These are phyloP conservation scores for Vitis labrusca DNA, from an alignment of 164 flowering plant species.

Conservation along the genomic window DNA sequence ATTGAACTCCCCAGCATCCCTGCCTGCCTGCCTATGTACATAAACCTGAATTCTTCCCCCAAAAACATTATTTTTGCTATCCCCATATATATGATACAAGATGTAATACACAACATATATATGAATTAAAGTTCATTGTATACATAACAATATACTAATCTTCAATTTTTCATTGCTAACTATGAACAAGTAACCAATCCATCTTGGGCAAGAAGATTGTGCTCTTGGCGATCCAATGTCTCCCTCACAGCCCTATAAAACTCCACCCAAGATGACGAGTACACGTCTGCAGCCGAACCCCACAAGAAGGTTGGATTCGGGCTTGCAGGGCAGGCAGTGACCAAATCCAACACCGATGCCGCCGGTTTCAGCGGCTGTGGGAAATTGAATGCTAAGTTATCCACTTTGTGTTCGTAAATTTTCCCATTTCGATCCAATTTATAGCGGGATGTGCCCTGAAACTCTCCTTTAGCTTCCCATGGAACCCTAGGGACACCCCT, in stretches of 20 bases:
- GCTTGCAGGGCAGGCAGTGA: slow-evolving; percentile 74
- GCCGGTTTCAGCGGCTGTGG: slow-evolving; percentile 67
- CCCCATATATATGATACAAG: slow-evolving; percentile 20
- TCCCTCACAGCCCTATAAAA: slow-evolving; percentile 68
- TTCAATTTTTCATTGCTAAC: slow-evolving; percentile 5
- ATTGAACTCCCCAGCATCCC: slow-evolving; percentile 13
- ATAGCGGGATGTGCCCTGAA: slow-evolving; percentile 89
- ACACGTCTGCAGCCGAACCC: slow-evolving; percentile 35
- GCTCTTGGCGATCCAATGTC: slow-evolving; percentile 51
- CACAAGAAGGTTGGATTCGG: slow-evolving; percentile 86
- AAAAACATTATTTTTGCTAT: slow-evolving; percentile 13
- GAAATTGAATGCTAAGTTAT: slow-evolving; percentile 80
- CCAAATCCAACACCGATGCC: slow-evolving; percentile 79
- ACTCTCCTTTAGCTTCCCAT: slow-evolving; percentile 85
- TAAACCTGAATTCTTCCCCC: slow-evolving; percentile 6
- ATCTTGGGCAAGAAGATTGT: slow-evolving; percentile 39
- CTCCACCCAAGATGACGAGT: slow-evolving; percentile 76
- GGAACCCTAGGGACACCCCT: slow-evolving; percentile 91
- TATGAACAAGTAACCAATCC: slow-evolving; percentile 60
- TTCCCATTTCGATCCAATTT: slow-evolving; percentile 83
- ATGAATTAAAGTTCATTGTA: slow-evolving; percentile 1
- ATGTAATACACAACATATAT: slow-evolving; percentile 15
- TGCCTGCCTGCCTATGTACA: slow-evolving; percentile 30
- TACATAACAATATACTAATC: slow-evolving; percentile 2
- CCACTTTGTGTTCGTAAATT: slow-evolving; percentile 87